Evolutionary conservation across 2,329 filamentous ascomycete species (phyloP).

Genomic region (Diplocarpon rosae): DNA sequence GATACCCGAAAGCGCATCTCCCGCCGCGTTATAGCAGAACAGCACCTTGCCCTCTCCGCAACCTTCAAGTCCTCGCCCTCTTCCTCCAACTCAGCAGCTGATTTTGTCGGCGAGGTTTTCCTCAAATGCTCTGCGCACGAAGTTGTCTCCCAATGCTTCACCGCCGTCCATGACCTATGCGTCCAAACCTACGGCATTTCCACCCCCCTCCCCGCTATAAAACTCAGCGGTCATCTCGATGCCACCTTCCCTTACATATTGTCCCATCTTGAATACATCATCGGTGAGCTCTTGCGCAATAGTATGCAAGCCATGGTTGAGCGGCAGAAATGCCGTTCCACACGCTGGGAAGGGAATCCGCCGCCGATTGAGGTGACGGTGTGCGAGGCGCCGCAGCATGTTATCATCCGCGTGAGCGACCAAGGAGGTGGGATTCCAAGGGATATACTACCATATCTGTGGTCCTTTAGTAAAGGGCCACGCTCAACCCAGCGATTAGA

Average conservation of each 20-base stretch:
- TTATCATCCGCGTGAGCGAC: conserved; percentile 93
- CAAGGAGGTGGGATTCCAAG: conserved; percentile 85
- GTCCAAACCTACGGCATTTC: conserved; percentile 62
- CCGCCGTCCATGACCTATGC: conserved; percentile 63
- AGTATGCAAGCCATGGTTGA: conserved; percentile 89
- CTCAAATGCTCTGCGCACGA: conserved; percentile 85
- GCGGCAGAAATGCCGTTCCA: conserved; percentile 38
- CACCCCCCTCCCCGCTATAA: conserved; percentile 66
- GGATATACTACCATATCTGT: conserved; percentile 78
- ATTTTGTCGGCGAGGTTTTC: conserved; percentile 94
- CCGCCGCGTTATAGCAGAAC: conserved; percentile 90
- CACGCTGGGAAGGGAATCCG: conserved; percentile 32
- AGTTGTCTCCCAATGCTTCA: conserved; percentile 73
- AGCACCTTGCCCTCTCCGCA: conserved; percentile 88
- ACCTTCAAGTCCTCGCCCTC: conserved; percentile 90
- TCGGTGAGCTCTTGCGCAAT: conserved; percentile 89
- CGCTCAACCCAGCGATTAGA: conserved; percentile 65
- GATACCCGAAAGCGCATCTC: conserved; percentile 63
- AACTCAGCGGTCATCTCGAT: conserved; percentile 71
- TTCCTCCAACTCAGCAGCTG: conserved; percentile 54
- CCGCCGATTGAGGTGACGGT: conserved; percentile 89
- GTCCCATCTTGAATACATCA: conserved; percentile 91
- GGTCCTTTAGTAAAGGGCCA: conserved; percentile 94
- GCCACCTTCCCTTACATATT: conserved; percentile 95
- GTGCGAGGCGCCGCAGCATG: conserved; percentile 86